A percentile compares a stretch with the other conserved stretches of the same genome.
phyloP scores from a whole-genome alignment of 176 grass and related monocot species.

The Triticum monococcum region DNA sequence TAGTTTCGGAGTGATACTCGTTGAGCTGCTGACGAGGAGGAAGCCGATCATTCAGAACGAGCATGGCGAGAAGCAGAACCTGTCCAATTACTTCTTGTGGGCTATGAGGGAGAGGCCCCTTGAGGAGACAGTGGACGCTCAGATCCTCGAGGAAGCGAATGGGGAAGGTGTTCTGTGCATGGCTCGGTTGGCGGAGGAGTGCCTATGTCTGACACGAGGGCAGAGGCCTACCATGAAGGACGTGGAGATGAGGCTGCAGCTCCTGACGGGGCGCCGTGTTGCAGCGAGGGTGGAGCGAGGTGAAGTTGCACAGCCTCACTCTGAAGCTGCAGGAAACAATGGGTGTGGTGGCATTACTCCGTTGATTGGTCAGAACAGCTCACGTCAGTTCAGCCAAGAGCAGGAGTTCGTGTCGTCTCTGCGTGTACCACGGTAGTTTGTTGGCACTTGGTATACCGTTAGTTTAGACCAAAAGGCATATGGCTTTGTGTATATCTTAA shows the following conservation, averaged over 20 bases:
- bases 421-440: no score
- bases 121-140: not conserved
- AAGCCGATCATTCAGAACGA: constrained; percentile 20
- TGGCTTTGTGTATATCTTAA: no score
- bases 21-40: constrained; percentile 23
- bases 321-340: no score
- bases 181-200: constrained; percentile 4
- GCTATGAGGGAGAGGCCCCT: not conserved
- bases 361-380: no score
- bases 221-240: constrained; percentile 37
- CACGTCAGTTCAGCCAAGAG: no score
- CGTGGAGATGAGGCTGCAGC: constrained; percentile 30
- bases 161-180: not conserved
- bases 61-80: constrained; percentile 18
- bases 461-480: no score
- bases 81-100: not conserved
- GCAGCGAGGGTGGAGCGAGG: not conserved
- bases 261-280: not conserved
- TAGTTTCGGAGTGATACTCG: constrained; percentile 25
- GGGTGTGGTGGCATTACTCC: no score
- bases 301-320: not conserved
- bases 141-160: not conserved
- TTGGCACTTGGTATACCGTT: no score
- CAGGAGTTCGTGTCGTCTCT: no score
- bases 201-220: constrained; percentile 3